Evolutionary conservation across 2,329 filamentous ascomycete species (phyloP), one percentile per base, ranked within the genome.

Genomic region (Fusarium anthophilum): DNA sequence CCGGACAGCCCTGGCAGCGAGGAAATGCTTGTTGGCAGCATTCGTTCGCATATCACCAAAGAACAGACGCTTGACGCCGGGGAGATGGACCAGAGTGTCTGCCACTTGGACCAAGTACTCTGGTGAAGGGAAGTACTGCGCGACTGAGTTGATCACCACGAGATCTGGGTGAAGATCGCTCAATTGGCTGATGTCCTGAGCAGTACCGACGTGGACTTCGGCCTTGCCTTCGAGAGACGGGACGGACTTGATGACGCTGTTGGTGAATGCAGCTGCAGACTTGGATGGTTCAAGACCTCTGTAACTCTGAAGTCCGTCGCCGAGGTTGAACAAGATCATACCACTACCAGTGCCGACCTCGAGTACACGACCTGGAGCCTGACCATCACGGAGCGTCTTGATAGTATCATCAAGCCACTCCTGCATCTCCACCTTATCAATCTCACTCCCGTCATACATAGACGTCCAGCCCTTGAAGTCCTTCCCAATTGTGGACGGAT

Each of bases 351-450:
- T 77, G 3, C 80, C 80, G 1, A 82, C 62, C 50, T 81, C 80
- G 1, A 81, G 69, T 2, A 81, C 75, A n/a, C 73, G 48, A 3
- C 66, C 64, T 11, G 20, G 18, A 4, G 9, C 35, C 32, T 41
- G 14, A 66, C 72, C 30, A 10, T 77, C 69, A 17, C 51, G 66
- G 3, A 81, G 70, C 0, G 72, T 65, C 3, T 56, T 20, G 2
- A 81, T 77, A 2, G 79, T 80, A 17, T 81, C 80, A 14, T 80
- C 75, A 1, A 82, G 69, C 80, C 80, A 82, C 53, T 80, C 80
- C 6, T 77, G 58, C 80, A 82, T 81, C 43, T 59, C 43, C 6
- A 8, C 24, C 41, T 38, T 48, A 11, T 59, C 43, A 8, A 59
- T 59, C 10, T 48, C 41, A 17, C 14, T 45, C 14, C 56, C 56